phyloP scores from a whole-genome alignment of 768 basidiomycete species.

The Psilocybe sp. region DNA sequence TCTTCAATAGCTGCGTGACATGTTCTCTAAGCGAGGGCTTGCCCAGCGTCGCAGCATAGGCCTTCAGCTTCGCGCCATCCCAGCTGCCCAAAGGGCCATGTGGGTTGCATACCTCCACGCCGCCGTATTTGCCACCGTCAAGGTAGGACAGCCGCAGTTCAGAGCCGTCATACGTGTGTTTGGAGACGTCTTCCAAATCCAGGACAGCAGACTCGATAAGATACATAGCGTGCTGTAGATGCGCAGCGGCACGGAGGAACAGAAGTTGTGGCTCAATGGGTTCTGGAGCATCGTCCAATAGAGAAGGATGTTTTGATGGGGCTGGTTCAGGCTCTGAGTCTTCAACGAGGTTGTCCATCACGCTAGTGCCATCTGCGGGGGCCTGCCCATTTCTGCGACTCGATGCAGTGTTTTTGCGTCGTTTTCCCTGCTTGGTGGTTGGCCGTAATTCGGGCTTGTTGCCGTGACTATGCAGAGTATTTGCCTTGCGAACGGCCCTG shows the following conservation, averaged over 20 bases:
- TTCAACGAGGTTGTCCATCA: slow-evolving; percentile 42
- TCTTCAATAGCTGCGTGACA: slow-evolving; percentile 58
- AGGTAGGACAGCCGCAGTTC: slow-evolving; percentile 79
- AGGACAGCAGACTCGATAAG: slow-evolving; percentile 74
- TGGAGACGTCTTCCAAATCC: slow-evolving; percentile 65
- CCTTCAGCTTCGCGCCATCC: slow-evolving; percentile 55
- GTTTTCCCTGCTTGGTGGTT: slow-evolving; percentile 40
- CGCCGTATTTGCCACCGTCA: slow-evolving; percentile 76
- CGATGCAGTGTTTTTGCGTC: slow-evolving; percentile 48
- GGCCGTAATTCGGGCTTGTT: slow-evolving; percentile 29
- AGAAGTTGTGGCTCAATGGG: slow-evolving; percentile 83
- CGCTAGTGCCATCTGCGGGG: slow-evolving; percentile 64
- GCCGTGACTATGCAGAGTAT: slow-evolving; percentile 48
- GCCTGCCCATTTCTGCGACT: slow-evolving; percentile 59
- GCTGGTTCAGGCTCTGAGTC: slow-evolving; percentile 47
- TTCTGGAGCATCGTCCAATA: slow-evolving; percentile 75
- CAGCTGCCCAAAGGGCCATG: slow-evolving; percentile 70
- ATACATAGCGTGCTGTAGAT: slow-evolving; percentile 74
- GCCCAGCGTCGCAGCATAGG: slow-evolving; percentile 61
- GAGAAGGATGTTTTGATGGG: slow-evolving; percentile 64
- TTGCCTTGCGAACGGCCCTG: slow-evolving; percentile 65
- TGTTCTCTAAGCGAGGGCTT: slow-evolving; percentile 58
- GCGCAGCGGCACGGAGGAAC: slow-evolving; percentile 81
- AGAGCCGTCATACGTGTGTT: slow-evolving; percentile 60
- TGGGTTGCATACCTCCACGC: slow-evolving; percentile 78